These are phyloP conservation scores for Aspergillus niger DNA, from an alignment of 2,329 filamentous ascomycete genomes.

Conservation along the genomic window DNA sequence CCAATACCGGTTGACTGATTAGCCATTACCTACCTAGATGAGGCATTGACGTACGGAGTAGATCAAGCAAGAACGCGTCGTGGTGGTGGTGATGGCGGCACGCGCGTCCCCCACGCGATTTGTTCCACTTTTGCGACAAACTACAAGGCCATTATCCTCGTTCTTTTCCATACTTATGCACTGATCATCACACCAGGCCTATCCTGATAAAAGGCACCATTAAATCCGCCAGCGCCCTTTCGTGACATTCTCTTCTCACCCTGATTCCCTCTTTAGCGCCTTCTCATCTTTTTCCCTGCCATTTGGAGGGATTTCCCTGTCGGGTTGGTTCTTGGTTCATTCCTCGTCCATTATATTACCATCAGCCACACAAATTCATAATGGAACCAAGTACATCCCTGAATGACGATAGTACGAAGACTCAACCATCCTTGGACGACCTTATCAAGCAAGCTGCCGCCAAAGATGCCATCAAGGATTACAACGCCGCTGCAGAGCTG, in stretches of 20 bases:
- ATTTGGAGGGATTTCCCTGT: neutral
- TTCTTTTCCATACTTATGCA: neutral
- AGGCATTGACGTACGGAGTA: neutral
- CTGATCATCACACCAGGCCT: neutral
- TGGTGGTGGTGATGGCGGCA: neutral
- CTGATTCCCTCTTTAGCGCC: neutral
- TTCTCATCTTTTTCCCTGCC: neutral
- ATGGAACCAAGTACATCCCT: conserved; percentile 18
- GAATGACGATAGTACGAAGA: conserved; percentile 31
- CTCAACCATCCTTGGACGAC: conserved; percentile 70
- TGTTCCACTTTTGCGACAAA: neutral
- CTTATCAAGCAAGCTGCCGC: conserved; percentile 78
- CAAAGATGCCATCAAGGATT: conserved; percentile 87
- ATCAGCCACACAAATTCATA: neutral
- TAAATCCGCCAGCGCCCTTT: neutral
- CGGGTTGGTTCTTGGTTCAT: neutral
- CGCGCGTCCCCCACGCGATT: conserved; percentile 1
- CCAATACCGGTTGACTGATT: neutral
- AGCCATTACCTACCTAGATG: neutral
- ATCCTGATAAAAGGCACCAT: neutral
- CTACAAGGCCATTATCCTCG: neutral
- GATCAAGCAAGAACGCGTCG: neutral
- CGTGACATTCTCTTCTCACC: neutral
- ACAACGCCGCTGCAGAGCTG: conserved; percentile 78
- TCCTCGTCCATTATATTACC: neutral